These are phyloP conservation scores for Marchantia paleacea DNA, from an alignment of 225 moss, liverwort and hornwort species.

Conservation along the genomic window DNA sequence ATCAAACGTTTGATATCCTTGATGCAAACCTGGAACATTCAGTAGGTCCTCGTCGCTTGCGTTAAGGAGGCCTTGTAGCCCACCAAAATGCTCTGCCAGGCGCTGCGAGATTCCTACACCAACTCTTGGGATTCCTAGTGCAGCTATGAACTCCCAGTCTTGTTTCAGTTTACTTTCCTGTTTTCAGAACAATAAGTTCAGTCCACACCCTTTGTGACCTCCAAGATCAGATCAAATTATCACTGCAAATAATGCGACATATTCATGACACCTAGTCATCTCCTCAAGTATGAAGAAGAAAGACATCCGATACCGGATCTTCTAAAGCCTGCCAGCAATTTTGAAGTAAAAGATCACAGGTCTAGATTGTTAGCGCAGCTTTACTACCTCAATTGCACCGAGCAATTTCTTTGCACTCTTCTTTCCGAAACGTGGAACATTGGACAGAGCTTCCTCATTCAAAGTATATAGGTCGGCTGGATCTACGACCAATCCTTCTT, in stretches of 20 bases:
- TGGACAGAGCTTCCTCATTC: conserved; percentile 44
- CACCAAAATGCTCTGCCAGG: conserved; percentile 65
- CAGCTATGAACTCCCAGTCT: conserved; percentile 60
- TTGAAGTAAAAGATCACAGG: neutral
- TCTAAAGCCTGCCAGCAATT: neutral
- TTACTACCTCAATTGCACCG: conserved; percentile 67
- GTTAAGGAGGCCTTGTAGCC: conserved; percentile 49
- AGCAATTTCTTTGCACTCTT: conserved; percentile 59
- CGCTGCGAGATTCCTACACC: conserved; percentile 61
- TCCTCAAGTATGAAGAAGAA: neutral
- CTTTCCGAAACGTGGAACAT: conserved; percentile 65
- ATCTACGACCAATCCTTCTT: conserved; percentile 59
- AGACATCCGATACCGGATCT: neutral
- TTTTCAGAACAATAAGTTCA: neutral
- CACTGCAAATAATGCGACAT: neutral
- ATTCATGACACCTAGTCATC: neutral
- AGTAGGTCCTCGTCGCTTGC: conserved; percentile 48
- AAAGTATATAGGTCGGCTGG: conserved; percentile 70
- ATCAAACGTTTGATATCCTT: neutral
- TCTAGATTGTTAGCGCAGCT: neutral
- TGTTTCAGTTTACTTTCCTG: conserved; percentile 75
- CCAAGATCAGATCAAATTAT: neutral
- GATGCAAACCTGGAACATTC: conserved; percentile 58
- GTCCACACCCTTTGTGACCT: neutral
- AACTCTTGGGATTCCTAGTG: conserved; percentile 81